A percentile compares a stretch with the other conserved stretches of the same genome.
phyloP scores from a whole-genome alignment of 352 stramenopile genomes.

The Phytophthora pseudosyringae region DNA sequence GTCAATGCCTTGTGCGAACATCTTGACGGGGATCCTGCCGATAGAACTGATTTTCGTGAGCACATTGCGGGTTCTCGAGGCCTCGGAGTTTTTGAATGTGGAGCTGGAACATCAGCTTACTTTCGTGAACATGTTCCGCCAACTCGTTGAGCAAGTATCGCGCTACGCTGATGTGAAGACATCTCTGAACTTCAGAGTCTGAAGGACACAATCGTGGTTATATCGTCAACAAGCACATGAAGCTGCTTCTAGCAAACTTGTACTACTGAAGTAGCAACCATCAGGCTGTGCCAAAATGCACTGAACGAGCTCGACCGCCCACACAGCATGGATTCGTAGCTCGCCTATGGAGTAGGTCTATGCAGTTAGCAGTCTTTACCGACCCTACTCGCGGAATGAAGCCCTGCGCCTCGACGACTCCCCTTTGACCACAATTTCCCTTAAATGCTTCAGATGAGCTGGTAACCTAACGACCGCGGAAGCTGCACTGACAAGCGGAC shows the following conservation, averaged over 20 bases:
- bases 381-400: conserved; percentile 5
- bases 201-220: conserved; percentile 19
- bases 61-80: conserved; percentile 43
- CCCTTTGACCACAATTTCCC: background rate
- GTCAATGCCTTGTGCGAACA: conserved; percentile 33
- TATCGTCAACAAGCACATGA: conserved; percentile 30
- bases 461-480: conserved; percentile 35
- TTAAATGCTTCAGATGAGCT: conserved; percentile 6
- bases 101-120: conserved; percentile 38
- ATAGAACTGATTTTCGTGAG: conserved; percentile 51
- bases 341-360: conserved; percentile 8
- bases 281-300: conserved; percentile 35
- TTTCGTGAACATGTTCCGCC: conserved; percentile 56
- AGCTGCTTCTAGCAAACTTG: conserved; percentile 16
- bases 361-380: background rate
- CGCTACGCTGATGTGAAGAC: conserved; percentile 37
- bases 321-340: conserved; percentile 37
- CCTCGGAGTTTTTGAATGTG: conserved; percentile 42
- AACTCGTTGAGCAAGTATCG: conserved; percentile 36
- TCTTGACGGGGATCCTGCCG: conserved; percentile 36
- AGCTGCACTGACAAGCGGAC: conserved; percentile 61
- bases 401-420: background rate
- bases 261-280: too few relatives aligned
- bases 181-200: too few relatives aligned
- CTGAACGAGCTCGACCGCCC: conserved; percentile 37